Base-by-base conservation (phyloP, 2,329 filamentous ascomycete genomes). In the Epichloe glyceriae region DNA sequence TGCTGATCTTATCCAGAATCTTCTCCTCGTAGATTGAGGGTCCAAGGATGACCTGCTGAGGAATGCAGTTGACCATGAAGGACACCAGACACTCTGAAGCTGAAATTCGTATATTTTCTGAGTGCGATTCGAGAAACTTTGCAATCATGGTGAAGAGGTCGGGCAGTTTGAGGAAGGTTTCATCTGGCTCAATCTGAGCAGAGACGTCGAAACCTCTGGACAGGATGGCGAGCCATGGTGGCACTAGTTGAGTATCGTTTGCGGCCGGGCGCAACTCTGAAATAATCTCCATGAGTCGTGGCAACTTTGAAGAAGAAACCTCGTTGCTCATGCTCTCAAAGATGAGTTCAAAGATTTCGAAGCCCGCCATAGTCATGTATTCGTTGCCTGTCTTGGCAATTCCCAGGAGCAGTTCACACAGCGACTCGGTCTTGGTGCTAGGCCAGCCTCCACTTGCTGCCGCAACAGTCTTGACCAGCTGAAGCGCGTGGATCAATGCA, bases 301-400 rank as follows among this genome's bases (percentile, higher is more conserved):
- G 89, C 12, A 98, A 76, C 69, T 97, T 98, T 1, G 88, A 80
- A 3, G 89, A 94, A 0, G 90, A 87, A 46, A 90, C 77, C 57
- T 95, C 88, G 57, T 90, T 85, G 15, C 83, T 79, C 85, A 98
- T 90, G 7, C 89, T 86, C 59, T 86, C 85, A 57, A 98, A 97
- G 43, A 97, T 95, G 65, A 95, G 85, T 66, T 98, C 93, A 61
- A 98, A 98, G 4, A 97, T 91, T 57, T 96, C 91, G 60, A 98
- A 96, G 0, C 90, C 86, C 11, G 88, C 85, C 84, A 97, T 94
- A 34, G 90, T 95, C 73, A 98, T 83, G 66, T 91, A 95, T 64
- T 97, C 90, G 65, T 94, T 96, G 66, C 82, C 93, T 8, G 86
- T 90, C 62, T 84, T 84, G 33, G 91, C 91, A 54, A 97, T 95